Base-by-base conservation (phyloP, 805 yeast genomes). In the Saccharomycopsis sp. region DNA sequence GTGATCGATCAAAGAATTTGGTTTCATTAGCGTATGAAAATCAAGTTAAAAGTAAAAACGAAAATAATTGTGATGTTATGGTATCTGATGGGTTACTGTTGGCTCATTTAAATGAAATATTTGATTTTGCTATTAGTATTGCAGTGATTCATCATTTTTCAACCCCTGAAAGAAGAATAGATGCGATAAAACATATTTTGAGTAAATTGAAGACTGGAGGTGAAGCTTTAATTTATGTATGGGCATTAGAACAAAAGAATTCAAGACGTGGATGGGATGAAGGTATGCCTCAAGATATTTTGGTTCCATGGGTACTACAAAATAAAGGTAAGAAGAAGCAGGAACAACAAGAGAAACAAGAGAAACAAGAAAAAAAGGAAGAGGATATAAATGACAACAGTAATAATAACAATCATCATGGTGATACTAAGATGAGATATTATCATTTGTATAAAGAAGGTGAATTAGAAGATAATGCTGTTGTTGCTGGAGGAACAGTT, bases 61-160 rank as follows among this genome's bases (percentile, higher is more conserved):
- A n/a, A 4, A 38, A 50, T 4, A 59, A 64, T 48, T 37, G 45
- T 20, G 87, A 87, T 55, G 72, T 81, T 5, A 64, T 81, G 47
- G 79, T 87, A 1, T 84, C 95, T 3, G 98, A 93, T 64, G 96
- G 94, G 2, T 65, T 93, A 44, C 53, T 57, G 2, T 58, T 80
- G 38, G 87, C 89, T 1, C 83, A 77, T 56, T 68, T 67, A 2
- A 59, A 65, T 6, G 48, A 56, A 4, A 56, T 63, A 9, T 74
- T 76, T 56, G 93, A 90, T 56, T 93, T 93, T 68, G 97, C 95
- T 1, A 84, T 93, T 22, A 82, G 94, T 7, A 89, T 93, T 38
- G 97, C 97, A 0, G 98, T 93, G 20, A 80, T 93, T 14, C 98
- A 93, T 58, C 98, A 93, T 60, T 88, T 93, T 65, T 75, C 95